Conservation (phyloP, 306 rosid genomes). For the cucumber (Cucumis sativus) region DNA sequence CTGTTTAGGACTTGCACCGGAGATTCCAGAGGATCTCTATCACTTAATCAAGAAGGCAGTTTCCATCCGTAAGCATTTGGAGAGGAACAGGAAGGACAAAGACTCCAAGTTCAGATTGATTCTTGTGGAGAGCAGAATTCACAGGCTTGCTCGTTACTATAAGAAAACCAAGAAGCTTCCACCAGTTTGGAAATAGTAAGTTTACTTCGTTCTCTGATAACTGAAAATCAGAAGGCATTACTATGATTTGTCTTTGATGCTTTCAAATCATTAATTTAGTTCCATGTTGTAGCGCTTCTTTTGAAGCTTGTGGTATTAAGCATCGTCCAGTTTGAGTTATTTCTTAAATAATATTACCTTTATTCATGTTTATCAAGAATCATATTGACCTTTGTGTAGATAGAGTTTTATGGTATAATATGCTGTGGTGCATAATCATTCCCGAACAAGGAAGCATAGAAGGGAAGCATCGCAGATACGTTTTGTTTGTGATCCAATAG, state of each 20-base stretch:
- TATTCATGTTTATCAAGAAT: not conserved
- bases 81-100: constrained; percentile 21
- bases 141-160: constrained; percentile 17
- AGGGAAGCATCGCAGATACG: not conserved
- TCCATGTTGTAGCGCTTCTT: not conserved
- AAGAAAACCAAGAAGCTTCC: constrained; percentile 19
- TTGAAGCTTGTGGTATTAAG: not conserved
- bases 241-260: no score
- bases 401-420: not conserved
- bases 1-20: constrained; percentile 10
- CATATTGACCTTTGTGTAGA: not conserved
- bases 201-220: not conserved
- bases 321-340: not conserved
- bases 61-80: constrained; percentile 16
- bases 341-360: not conserved
- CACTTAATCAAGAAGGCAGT: constrained; percentile 18
- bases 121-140: constrained; percentile 15
- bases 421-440: not conserved
- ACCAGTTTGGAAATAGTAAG: constrained; percentile 20
- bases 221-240: not conserved
- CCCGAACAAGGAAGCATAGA: not conserved
- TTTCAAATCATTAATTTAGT: not conserved
- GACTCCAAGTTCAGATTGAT: constrained; percentile 16
- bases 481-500: not conserved
- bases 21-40: constrained; percentile 18